Conservation (phyloP, 306 rosid species). For the Citrullus colocynthis region DNA sequence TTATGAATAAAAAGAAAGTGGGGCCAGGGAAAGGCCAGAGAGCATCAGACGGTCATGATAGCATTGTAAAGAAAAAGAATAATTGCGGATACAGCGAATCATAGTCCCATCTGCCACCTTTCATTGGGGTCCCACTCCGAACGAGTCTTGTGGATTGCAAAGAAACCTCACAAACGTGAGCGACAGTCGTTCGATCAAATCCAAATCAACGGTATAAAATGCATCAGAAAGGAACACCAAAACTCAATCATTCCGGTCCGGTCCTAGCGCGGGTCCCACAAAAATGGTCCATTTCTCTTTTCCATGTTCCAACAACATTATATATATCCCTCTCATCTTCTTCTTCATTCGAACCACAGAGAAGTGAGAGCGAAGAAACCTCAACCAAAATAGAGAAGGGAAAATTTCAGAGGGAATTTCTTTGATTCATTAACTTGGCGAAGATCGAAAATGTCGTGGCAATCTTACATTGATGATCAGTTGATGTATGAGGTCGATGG, state of each 20-base stretch:
- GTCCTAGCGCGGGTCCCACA: not conserved
- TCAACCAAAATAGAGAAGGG: not conserved
- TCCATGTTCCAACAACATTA: not conserved
- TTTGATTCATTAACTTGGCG: not conserved
- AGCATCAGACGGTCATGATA: not conserved
- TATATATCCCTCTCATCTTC: not conserved
- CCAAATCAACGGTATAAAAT: not conserved
- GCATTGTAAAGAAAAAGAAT: not conserved
- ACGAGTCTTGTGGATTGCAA: not conserved
- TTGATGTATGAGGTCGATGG: conserved; percentile 50
- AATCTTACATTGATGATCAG: conserved; percentile 48
- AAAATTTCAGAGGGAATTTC: not conserved
- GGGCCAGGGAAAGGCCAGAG: not conserved
- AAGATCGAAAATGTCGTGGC: conserved; percentile 42
- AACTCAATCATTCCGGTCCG: conserved; percentile 7
- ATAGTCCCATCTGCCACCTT: not conserved
- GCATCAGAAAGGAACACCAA: not conserved
- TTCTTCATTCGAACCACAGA: not conserved
- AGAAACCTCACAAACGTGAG: not conserved
- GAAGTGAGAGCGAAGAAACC: not conserved
- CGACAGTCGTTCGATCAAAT: conserved; percentile 12
- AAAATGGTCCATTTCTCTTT: not conserved
- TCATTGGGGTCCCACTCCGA: not conserved
- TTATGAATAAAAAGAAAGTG: not conserved
- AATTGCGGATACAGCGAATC: not conserved